These are phyloP conservation scores for Phytopythium montanum DNA, from an alignment of 352 stramenopile species.

Conservation along the genomic window DNA sequence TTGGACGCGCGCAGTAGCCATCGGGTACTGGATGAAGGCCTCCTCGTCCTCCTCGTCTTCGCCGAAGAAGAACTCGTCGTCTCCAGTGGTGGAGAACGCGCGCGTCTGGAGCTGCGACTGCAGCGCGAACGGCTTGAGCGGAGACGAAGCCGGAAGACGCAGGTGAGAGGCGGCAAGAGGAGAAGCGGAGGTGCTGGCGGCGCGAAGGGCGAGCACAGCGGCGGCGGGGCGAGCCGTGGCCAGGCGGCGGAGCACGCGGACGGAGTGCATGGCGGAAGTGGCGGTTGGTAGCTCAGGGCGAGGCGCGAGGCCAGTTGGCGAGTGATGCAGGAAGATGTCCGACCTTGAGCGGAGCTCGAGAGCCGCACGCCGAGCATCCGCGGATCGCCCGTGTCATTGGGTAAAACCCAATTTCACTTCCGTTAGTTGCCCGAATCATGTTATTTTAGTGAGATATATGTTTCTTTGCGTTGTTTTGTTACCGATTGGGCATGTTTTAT, in stretches of 20 bases:
- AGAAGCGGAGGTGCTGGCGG: neutral
- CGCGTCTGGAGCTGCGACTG: conserved; percentile 18
- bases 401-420: neutral
- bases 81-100: conserved; percentile 36
- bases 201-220: conserved; percentile 7
- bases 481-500: no score
- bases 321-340: neutral
- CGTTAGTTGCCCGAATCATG: no score
- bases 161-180: neutral
- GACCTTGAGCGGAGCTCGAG: neutral
- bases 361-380: neutral
- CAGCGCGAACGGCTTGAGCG: neutral
- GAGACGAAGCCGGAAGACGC: conserved; percentile 10
- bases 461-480: no score
- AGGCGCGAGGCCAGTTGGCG: neutral
- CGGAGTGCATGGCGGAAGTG: conserved; percentile 24
- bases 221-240: conserved; percentile 15
- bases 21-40: conserved; percentile 78
- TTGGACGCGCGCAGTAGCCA: conserved; percentile 51
- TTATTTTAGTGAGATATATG: no score
- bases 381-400: neutral
- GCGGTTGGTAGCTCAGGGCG: neutral
- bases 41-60: conserved; percentile 68
- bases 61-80: conserved; percentile 63
- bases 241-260: conserved; percentile 27